Evolutionary conservation across 1,284 basidiomycete genomes (phyloP).

Genomic region (Puccinia triticina): DNA sequence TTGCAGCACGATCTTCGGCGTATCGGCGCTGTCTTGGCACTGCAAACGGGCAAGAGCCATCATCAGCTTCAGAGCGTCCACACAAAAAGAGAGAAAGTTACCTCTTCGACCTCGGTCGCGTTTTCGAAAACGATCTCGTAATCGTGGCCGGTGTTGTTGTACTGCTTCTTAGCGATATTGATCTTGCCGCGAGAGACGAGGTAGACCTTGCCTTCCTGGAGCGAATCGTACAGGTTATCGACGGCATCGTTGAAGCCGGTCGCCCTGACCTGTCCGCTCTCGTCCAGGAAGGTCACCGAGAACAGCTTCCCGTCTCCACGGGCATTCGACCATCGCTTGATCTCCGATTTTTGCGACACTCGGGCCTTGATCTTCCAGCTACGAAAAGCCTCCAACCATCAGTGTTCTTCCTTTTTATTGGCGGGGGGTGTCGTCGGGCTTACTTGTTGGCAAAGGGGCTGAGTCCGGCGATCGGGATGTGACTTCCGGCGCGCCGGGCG

Average conservation of each 20-base stretch:
- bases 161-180: constrained; percentile 96
- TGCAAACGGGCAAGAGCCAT: constrained; percentile 52
- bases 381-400: no score
- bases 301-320: constrained; percentile 95
- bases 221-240: constrained; percentile 77
- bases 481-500: constrained; percentile 58
- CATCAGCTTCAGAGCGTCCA: background rate
- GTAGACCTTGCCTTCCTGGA: constrained; percentile 92
- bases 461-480: constrained; percentile 88
- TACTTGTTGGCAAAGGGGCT: constrained; percentile 95
- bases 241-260: constrained; percentile 90
- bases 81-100: constrained; percentile 32
- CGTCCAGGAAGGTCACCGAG: constrained; percentile 89
- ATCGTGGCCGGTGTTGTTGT: constrained; percentile 85
- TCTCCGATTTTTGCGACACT: constrained; percentile 85
- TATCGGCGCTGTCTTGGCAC: constrained; percentile 73
- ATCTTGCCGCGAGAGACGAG: constrained; percentile 86
- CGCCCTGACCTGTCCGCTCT: constrained; percentile 86
- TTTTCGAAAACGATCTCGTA: constrained; percentile 91
- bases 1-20: constrained; percentile 78
- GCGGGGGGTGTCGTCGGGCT: no score
- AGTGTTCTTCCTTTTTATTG: no score
- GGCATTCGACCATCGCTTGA: constrained; percentile 85
- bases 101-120: constrained; percentile 75
- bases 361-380: constrained; percentile 95